Conservation (phyloP, 306 rosid genomes). For the Malus fusca region DNA sequence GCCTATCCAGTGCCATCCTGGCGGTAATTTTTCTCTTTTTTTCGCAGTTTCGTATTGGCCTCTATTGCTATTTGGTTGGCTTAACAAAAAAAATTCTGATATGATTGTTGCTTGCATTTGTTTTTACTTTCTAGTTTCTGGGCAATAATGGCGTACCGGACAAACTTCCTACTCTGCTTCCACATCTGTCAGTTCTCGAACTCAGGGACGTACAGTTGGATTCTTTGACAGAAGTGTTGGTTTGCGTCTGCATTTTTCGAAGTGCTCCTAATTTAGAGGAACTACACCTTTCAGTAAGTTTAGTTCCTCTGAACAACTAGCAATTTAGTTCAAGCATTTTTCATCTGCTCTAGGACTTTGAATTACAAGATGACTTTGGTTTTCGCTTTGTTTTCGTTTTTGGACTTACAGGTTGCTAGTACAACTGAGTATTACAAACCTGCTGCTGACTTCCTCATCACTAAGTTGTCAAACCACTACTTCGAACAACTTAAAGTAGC, state of each 20-base stretch:
- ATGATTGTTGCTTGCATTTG: conserved; percentile 3
- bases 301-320: neutral
- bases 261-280: conserved; percentile 29
- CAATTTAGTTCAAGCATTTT: neutral
- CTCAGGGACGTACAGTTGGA: conserved; percentile 9
- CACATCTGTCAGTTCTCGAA: conserved; percentile 3
- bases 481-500: conserved; percentile 9
- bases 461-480: neutral
- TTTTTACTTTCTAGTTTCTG: conserved; percentile 11
- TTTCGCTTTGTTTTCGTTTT: neutral
- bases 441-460: neutral
- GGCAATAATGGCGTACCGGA: conserved; percentile 2
- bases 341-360: neutral
- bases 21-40: neutral
- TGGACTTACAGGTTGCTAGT: neutral
- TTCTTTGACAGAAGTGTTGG: neutral
- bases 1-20: conserved; percentile 2
- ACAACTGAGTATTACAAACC: neutral
- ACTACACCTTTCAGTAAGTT: conserved; percentile 12
- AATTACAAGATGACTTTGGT: neutral
- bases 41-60: neutral
- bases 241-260: conserved; percentile 7
- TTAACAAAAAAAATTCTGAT: neutral
- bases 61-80: neutral
- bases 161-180: conserved; percentile 13